Evolutionary conservation across 31 red algal genomes (phyloP).

Genomic region (Endocladia muricata): DNA sequence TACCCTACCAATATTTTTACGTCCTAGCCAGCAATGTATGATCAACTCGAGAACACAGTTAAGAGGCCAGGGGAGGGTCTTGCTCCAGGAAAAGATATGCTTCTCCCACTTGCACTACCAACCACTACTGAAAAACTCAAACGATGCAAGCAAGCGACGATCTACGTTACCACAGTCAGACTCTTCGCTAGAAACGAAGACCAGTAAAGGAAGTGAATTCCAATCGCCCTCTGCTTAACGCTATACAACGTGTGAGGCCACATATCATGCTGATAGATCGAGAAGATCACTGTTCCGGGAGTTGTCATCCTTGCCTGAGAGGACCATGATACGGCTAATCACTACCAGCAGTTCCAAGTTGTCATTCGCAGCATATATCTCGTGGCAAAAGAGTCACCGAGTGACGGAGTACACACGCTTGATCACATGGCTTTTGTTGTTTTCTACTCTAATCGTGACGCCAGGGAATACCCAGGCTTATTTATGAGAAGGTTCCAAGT

Average conservation of each 20-base stretch:
- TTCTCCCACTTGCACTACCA: neutral
- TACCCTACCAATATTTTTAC: too few species aligned
- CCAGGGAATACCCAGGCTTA: neutral
- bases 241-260: neutral
- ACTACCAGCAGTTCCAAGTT: neutral
- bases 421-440: constrained; percentile 2
- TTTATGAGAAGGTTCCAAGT: neutral
- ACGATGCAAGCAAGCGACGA: neutral
- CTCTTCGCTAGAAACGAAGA: constrained; percentile 5
- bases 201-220: constrained; percentile 1
- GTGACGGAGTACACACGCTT: constrained; percentile 12
- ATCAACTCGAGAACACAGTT: too few species aligned
- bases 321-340: constrained; percentile 5
- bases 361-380: constrained; percentile 1
- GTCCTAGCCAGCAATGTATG: too few species aligned
- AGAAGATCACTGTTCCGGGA: neutral
- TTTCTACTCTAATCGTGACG: neutral
- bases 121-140: constrained; percentile 2
- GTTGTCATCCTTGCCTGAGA: neutral
- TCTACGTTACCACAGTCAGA: neutral
- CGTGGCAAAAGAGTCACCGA: constrained; percentile 20
- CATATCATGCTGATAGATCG: neutral
- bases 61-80: too few species aligned
- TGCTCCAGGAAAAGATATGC: too few species aligned
- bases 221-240: neutral